phyloP scores from a whole-genome alignment of 225 moss, liverwort and hornwort genomes.

The Sphagnum contortum region DNA sequence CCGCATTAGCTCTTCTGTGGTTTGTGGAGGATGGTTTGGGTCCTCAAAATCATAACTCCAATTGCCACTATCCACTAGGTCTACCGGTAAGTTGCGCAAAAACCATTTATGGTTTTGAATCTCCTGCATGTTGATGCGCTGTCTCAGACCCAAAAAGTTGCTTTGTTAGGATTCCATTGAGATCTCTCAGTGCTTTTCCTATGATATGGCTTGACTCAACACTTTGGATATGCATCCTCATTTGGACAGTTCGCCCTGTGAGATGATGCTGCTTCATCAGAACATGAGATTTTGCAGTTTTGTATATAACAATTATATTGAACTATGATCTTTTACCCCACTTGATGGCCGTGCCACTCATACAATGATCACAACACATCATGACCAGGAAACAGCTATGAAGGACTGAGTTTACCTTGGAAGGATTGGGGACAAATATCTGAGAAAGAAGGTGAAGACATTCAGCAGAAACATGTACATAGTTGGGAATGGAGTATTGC shows the following conservation, averaged over 20 bases:
- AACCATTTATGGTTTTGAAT: constrained; percentile 96
- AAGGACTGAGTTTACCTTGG: constrained; percentile 25
- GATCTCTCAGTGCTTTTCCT: not conserved
- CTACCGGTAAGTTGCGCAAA: constrained; percentile 79
- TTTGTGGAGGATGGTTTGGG: constrained; percentile 88
- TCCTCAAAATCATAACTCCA: constrained; percentile 87
- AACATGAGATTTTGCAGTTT: no score
- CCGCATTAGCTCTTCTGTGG: constrained; percentile 86
- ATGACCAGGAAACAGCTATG: no score
- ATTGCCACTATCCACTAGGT: constrained; percentile 53
- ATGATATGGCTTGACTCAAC: no score
- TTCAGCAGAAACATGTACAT: constrained; percentile 81
- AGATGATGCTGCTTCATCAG: no score
- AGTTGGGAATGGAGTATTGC: constrained; percentile 89
- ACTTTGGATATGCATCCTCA: not conserved
- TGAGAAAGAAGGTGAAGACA: constrained; percentile 81
- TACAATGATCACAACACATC: no score
- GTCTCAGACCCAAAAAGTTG: not conserved
- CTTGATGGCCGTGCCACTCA: no score
- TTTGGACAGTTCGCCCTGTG: not conserved
- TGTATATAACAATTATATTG: no score
- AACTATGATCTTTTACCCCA: no score
- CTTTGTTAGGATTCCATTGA: not conserved
- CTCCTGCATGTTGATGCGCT: constrained; percentile 81
- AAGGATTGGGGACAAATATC: constrained; percentile 94